Conservation (phyloP, 129 eudicot genomes). For the Arctium minus region DNA sequence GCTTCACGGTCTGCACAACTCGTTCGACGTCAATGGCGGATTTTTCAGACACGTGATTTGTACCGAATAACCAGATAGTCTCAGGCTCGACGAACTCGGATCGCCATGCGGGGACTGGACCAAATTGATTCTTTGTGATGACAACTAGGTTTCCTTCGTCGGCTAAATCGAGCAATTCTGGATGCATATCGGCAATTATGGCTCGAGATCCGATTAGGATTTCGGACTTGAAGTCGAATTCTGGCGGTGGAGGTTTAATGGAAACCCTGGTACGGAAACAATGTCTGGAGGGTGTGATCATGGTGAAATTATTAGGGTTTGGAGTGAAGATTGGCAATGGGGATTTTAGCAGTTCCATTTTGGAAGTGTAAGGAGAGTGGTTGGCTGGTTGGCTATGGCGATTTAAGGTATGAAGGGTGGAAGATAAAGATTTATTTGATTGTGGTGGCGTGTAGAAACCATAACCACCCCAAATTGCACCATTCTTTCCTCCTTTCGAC, state of each 20-base stretch:
- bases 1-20: constrained; percentile 61
- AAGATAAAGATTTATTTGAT: constrained; percentile 12
- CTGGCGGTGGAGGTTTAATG: constrained; percentile 72
- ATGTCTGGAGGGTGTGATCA: constrained; percentile 15
- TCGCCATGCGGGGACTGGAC: constrained; percentile 90
- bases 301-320: constrained; percentile 22
- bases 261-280: constrained; percentile 29
- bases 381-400: constrained; percentile 28
- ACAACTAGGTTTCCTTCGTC: constrained; percentile 60
- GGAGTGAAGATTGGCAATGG: constrained; percentile 31
- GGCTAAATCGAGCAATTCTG: constrained; percentile 74
- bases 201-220: constrained; percentile 45
- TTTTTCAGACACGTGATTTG: constrained; percentile 55
- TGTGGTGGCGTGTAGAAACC: constrained; percentile 15
- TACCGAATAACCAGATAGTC: constrained; percentile 86
- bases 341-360: constrained; percentile 37
- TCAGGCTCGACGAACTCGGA: constrained; percentile 89
- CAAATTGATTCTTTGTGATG: constrained; percentile 63
- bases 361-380: background rate
- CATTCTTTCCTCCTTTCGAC: background rate
- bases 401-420: background rate
- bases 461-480: constrained; percentile 15
- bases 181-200: constrained; percentile 55
- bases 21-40: constrained; percentile 76
- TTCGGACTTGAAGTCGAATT: constrained; percentile 57